phyloP scores from a whole-genome alignment of 805 yeast species.

The Wickerhamomyces ciferrii region DNA sequence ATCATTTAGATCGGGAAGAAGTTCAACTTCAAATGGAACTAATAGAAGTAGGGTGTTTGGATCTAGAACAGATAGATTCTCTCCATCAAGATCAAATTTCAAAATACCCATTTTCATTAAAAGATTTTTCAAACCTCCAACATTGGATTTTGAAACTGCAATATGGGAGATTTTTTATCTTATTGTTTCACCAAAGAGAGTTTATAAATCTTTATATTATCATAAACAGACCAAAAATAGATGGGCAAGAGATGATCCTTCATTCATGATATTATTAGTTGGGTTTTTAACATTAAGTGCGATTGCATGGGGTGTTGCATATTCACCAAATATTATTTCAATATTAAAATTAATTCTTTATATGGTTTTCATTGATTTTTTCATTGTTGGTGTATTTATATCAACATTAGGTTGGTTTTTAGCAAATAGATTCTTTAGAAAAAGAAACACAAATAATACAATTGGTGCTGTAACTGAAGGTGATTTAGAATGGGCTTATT shows the following conservation, averaged over 20 bases:
- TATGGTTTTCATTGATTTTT: conserved; percentile 83
- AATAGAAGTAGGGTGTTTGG: conserved; percentile 5
- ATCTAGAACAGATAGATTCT: conserved; percentile 1
- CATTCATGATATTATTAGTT: conserved; percentile 72
- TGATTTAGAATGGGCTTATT: conserved; percentile 84
- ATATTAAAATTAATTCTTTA: conserved; percentile 64
- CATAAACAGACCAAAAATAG: conserved; percentile 73
- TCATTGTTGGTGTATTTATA: conserved; percentile 60
- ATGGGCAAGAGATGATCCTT: conserved; percentile 92
- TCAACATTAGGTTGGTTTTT: conserved; percentile 73
- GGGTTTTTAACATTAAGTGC: conserved; percentile 67
- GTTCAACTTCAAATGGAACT: conserved; percentile 6
- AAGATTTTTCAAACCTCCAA: conserved; percentile 63
- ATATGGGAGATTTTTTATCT: conserved; percentile 83
- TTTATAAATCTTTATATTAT: conserved; percentile 75
- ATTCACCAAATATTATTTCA: conserved; percentile 57
- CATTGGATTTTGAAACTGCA: conserved; percentile 89
- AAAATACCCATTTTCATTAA: conserved; percentile 29
- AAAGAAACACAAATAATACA: conserved; percentile 20
- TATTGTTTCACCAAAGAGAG: conserved; percentile 71
- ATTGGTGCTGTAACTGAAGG: conserved; percentile 28
- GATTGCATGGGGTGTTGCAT: conserved; percentile 85
- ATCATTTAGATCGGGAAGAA: conserved; percentile 19
- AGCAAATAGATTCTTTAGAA: conserved; percentile 59
- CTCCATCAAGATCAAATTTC: conserved; percentile 9